Base-by-base conservation (phyloP, 2,329 filamentous ascomycete species). In the Graphilbum fragrans region DNA sequence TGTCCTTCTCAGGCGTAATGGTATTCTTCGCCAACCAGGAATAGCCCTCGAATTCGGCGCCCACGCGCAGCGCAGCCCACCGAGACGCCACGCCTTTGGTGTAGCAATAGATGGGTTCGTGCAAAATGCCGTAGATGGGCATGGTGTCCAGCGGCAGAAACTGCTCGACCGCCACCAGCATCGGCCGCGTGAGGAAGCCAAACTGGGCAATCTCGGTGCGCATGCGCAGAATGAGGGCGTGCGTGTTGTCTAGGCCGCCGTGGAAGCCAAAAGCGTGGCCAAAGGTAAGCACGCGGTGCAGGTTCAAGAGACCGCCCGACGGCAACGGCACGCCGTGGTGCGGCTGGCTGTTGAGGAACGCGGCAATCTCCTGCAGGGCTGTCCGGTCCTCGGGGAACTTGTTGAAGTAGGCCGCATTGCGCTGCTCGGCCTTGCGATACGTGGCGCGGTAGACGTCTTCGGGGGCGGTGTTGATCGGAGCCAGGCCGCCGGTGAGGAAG, bases 81-180 rank as follows among this genome's bases (percentile, higher is more conserved):
- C 76, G 72, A 2, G 85, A 80, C 9, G 75, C 67, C 27, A 70
- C 57, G 8, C 68, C 66, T 4, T 66, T 73, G 45, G 75, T 74
- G 58, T 83, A 76, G 57, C 82, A 90, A 66, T 95, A 96, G 50
- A 88, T 81, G 8, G 84, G 70, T 60, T 96, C 90, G 56, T 96
- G 90, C 3, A 95, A 65, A 32, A 95, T 67, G 20, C 84, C 82
- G 56, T 95, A 96, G 45, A 95, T 75, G 42, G 90, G 77, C 50
- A 79, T 77, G 33, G 75, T 72, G 53, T 95, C 87, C 53, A 86
- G 87, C 3, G 70, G 66, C 3, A 79, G 70, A 39, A 73, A 72
- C 18, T 67, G 60, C 56, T 94, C 86, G 20, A 94, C 65, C 0
- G 70, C 65, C 4, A 73, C 65, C 4, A 94, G 69, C 0, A 83